Conservation (phyloP, 2,329 filamentous ascomycete genomes). For the Orbilia quercus region DNA sequence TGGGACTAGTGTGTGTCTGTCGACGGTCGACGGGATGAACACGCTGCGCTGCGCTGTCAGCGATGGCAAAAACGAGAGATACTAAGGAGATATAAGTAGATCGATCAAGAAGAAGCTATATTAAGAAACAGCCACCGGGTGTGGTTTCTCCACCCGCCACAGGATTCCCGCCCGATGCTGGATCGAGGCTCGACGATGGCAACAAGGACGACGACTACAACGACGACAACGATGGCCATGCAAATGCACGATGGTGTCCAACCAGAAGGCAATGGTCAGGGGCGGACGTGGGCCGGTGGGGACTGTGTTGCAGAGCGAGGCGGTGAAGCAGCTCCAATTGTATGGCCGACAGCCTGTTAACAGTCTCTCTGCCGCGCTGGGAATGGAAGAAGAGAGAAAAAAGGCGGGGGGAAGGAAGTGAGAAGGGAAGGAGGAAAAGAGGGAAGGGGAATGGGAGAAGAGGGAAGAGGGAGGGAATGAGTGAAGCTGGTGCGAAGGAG, state of each 20-base stretch:
- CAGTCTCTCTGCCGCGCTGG: no score
- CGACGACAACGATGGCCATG: constrained; percentile 9
- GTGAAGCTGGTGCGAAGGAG: no score
- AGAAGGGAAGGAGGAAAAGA: not conserved
- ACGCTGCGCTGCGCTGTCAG: not conserved
- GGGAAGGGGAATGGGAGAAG: not conserved
- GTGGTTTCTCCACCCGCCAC: constrained; percentile 10
- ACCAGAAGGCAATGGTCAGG: not conserved
- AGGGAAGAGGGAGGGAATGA: constrained; percentile 21
- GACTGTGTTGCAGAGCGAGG: constrained; percentile 19
- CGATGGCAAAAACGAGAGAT: constrained; percentile 1
- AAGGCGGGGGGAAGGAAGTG: constrained; percentile 5
- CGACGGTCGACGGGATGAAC: no score
- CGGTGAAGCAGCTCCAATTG: constrained; percentile 44
- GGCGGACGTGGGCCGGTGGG: not conserved
- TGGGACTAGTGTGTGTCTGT: no score
- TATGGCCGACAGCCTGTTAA: not conserved
- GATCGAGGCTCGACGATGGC: constrained; percentile 7
- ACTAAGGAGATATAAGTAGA: no score
- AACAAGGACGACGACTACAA: not conserved
- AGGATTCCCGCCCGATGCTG: not conserved
- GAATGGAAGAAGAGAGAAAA: constrained; percentile 35
- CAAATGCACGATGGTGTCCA: constrained; percentile 4
- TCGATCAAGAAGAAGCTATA: constrained; percentile 3
- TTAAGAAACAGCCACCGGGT: constrained; percentile 7